Evolutionary conservation across 2,329 filamentous ascomycete species (phyloP).

Genomic region (Nemania serpens): DNA sequence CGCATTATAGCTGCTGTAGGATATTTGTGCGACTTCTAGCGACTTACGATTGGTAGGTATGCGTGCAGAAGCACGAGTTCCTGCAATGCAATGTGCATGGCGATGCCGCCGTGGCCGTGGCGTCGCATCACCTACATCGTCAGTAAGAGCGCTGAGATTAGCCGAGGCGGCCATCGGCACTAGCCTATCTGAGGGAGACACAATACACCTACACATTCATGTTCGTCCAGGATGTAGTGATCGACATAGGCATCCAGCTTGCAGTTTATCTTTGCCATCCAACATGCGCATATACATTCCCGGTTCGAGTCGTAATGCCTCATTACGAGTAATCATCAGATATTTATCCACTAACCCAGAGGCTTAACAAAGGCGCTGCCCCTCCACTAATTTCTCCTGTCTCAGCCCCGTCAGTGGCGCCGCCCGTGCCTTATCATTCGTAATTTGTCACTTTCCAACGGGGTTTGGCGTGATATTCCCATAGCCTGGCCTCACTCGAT

Average conservation of each 20-base stretch:
- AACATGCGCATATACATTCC: neutral
- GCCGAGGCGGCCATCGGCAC: constrained; percentile 11
- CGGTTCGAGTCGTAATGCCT: constrained; percentile 1
- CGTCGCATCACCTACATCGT: constrained; percentile 9
- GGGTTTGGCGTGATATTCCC: constrained; percentile 19
- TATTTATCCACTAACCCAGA: neutral
- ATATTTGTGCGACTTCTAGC: constrained; percentile 17
- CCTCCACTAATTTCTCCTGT: neutral
- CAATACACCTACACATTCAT: neutral
- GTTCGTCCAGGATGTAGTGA: neutral
- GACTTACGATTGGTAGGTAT: constrained; percentile 15
- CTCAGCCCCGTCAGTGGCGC: neutral
- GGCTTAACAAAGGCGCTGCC: neutral
- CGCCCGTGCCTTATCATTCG: neutral
- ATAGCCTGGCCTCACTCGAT: constrained; percentile 9
- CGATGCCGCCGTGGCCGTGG: constrained; percentile 18
- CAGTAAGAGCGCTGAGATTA: constrained; percentile 18
- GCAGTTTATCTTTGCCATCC: neutral
- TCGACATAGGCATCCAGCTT: neutral
- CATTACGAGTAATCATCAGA: neutral
- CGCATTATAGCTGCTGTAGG: constrained; percentile 24
- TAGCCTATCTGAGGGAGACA: neutral
- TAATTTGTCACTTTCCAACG: constrained; percentile 17
- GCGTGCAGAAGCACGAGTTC: constrained; percentile 16
- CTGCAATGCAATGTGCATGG: constrained; percentile 22